A percentile compares a stretch with the other conserved stretches of the same genome.
Evolutionary conservation across 106 monocot species (phyloP).

Genomic region (Allium sativum): DNA sequence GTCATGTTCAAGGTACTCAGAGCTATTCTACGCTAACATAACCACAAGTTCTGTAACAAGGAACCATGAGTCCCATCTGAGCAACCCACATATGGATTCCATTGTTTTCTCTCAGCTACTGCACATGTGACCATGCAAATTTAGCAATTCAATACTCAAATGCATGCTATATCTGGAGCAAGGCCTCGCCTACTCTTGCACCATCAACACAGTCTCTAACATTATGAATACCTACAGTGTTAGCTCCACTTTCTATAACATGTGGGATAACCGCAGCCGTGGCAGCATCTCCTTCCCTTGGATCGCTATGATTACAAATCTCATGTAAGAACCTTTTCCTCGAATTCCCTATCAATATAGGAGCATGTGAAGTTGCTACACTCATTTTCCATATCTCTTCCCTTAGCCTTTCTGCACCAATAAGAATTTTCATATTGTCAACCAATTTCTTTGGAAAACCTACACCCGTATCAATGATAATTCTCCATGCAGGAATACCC

Average conservation of each 20-base stretch:
- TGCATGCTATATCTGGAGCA: slow-evolving; percentile 7
- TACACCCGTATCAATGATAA: slow-evolving; percentile 78
- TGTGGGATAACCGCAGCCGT: slow-evolving; percentile 58
- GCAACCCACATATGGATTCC: no score
- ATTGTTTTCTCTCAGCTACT: no score
- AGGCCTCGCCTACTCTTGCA: slow-evolving; percentile 71
- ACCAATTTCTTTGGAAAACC: slow-evolving; percentile 69
- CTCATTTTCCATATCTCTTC: slow-evolving; percentile 39
- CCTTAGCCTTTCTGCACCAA: slow-evolving; percentile 34
- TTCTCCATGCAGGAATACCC: slow-evolving; percentile 81
- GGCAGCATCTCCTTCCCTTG: slow-evolving; percentile 76
- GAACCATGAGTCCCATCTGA: no score
- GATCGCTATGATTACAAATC: slow-evolving; percentile 43
- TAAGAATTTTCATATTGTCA: slow-evolving; percentile 67
- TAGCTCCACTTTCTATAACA: slow-evolving; percentile 74
- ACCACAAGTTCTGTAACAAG: no score
- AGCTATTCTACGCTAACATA: no score
- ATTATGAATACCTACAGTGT: slow-evolving; percentile 84
- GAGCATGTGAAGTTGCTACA: slow-evolving; percentile 48
- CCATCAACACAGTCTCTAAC: slow-evolving; percentile 57
- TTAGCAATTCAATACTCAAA: no score
- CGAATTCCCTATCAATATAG: slow-evolving; percentile 72
- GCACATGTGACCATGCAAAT: no score
- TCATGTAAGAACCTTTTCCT: slow-evolving; percentile 89
- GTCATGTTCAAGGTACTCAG: no score